phyloP scores from a whole-genome alignment of 768 basidiomycete species.

The Tylopilus sp. region DNA sequence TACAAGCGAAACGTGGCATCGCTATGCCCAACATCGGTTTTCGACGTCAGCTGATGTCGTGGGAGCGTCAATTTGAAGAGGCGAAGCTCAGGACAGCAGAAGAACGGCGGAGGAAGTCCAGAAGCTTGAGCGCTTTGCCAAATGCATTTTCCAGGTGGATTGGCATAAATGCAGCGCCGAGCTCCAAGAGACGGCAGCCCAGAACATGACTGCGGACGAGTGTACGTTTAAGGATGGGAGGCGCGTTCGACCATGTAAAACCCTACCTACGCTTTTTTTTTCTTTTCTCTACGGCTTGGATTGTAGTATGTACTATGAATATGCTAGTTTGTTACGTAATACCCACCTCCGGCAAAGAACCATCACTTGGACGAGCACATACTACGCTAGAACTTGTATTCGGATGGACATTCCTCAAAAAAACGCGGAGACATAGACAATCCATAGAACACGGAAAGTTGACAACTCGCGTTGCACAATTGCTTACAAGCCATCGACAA shows the following conservation, averaged over 20 bases:
- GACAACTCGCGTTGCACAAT: background rate
- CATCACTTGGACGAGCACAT: slow-evolving; percentile 3
- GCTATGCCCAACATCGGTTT: slow-evolving; percentile 69
- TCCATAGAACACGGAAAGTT: slow-evolving; percentile 1
- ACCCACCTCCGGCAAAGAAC: background rate
- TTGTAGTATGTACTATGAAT: too few relatives aligned
- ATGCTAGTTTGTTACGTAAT: slow-evolving; percentile 20
- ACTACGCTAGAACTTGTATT: slow-evolving; percentile 1
- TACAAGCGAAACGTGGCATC: slow-evolving; percentile 54
- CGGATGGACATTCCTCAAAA: slow-evolving; percentile 29
- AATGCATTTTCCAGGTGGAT: slow-evolving; percentile 19
- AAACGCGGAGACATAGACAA: slow-evolving; percentile 7
- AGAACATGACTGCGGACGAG: background rate
- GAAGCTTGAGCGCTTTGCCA: slow-evolving; percentile 1
- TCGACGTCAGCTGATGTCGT: slow-evolving; percentile 48
- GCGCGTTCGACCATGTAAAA: background rate
- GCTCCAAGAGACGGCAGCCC: background rate
- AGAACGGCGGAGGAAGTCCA: slow-evolving; percentile 14
- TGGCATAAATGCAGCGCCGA: slow-evolving; percentile 1
- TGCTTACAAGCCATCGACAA: slow-evolving; percentile 2
- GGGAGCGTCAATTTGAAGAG: slow-evolving; percentile 31
- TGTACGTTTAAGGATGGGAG: background rate
- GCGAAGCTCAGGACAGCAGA: slow-evolving; percentile 17
- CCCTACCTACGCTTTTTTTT: background rate
- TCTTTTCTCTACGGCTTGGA: background rate